Conservation (phyloP, 352 stramenopile genomes). For the Phytophthora lateralis region DNA sequence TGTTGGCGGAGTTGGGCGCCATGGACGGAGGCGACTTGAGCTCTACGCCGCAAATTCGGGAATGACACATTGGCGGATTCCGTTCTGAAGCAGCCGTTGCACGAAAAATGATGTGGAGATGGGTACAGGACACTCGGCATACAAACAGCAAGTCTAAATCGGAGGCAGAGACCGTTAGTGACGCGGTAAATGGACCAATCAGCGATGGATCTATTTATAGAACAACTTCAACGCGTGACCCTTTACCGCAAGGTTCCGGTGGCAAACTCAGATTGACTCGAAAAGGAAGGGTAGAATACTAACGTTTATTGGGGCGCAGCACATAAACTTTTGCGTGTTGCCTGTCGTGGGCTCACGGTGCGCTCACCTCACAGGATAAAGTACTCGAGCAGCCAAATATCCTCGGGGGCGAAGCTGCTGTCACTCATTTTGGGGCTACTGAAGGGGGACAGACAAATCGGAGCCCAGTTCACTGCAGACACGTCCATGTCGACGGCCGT, state of each 20-base stretch:
- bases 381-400: conserved; percentile 73
- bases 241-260: too few species aligned
- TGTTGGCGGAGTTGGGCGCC: conserved; percentile 25
- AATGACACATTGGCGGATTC: conserved; percentile 19
- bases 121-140: neutral
- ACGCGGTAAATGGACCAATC: conserved; percentile 3
- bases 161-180: conserved; percentile 13
- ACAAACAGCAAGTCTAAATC: conserved; percentile 7
- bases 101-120: conserved; percentile 7
- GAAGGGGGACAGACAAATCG: conserved; percentile 11
- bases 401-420: conserved; percentile 38
- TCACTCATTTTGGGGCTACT: conserved; percentile 10
- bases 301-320: conserved; percentile 9
- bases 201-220: neutral
- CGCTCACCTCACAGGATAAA: conserved; percentile 62
- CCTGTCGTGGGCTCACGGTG: too few species aligned
- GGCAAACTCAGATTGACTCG: too few species aligned
- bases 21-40: conserved; percentile 24
- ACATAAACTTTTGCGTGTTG: conserved; percentile 10
- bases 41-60: conserved; percentile 14
- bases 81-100: conserved; percentile 17
- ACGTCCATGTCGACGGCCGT: conserved; percentile 35
- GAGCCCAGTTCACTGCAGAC: conserved; percentile 14
- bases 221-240: neutral
- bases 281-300: neutral